Conservation (phyloP, 2,329 filamentous ascomycete genomes). For the Leptographium lundbergii region DNA sequence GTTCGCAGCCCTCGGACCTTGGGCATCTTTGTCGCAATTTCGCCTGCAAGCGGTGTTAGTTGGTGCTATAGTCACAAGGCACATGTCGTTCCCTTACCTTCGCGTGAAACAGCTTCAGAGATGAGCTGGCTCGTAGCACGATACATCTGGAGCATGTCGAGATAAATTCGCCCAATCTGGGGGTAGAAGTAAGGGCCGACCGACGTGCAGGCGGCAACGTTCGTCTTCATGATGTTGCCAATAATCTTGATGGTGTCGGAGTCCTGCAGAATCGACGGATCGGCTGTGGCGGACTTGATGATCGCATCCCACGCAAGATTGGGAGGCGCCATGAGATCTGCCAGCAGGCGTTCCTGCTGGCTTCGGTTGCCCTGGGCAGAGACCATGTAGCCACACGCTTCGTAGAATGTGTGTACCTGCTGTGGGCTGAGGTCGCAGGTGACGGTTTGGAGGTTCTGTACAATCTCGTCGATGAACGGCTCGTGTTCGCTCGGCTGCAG, state of each 20-base stretch:
- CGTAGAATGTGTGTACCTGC: slow-evolving; percentile 97
- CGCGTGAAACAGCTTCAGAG: slow-evolving; percentile 76
- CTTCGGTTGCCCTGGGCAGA: slow-evolving; percentile 92
- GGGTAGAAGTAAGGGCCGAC: slow-evolving; percentile 97
- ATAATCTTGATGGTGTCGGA: slow-evolving; percentile 95
- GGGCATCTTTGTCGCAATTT: slow-evolving; percentile 93
- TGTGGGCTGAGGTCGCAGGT: slow-evolving; percentile 91
- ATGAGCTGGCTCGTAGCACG: slow-evolving; percentile 93
- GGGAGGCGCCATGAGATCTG: slow-evolving; percentile 84
- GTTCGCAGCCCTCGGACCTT: slow-evolving; percentile 89
- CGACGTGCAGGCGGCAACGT: slow-evolving; percentile 94
- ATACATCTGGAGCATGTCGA: slow-evolving; percentile 99
- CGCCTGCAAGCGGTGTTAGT: slow-evolving; percentile 35
- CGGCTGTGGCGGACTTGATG: slow-evolving; percentile 72
- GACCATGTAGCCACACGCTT: slow-evolving; percentile 98
- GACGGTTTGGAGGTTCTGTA: slow-evolving; percentile 88
- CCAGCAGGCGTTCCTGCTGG: slow-evolving; percentile 80
- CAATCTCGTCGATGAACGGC: slow-evolving; percentile 97
- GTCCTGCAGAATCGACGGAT: slow-evolving; percentile 81
- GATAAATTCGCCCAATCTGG: slow-evolving; percentile 92
- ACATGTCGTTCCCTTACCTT: slow-evolving; percentile 42
- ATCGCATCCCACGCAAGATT: slow-evolving; percentile 94
- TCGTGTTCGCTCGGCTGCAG: slow-evolving; percentile 88
- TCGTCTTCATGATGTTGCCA: slow-evolving; percentile 99
- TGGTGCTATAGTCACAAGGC: not conserved